Conservation (phyloP, 768 basidiomycete genomes). For the Psilocybe subaeruginosa region DNA sequence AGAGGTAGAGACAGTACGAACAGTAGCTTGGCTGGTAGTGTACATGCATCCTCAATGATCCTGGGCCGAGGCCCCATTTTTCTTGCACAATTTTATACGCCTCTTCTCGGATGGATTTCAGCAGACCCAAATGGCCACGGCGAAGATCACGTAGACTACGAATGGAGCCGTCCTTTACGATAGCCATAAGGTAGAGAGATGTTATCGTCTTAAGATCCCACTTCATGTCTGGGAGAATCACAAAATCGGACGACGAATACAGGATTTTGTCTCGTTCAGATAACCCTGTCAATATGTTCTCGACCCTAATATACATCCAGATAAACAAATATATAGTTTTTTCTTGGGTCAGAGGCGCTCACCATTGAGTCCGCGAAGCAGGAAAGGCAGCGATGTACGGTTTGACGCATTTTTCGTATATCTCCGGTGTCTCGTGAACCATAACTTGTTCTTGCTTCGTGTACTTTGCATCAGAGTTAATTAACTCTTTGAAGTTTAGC, state of each 20-base stretch:
- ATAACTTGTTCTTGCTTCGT: conserved; percentile 71
- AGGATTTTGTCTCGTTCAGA: conserved; percentile 79
- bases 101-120: conserved; percentile 64
- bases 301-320: conserved; percentile 60
- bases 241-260: conserved; percentile 61
- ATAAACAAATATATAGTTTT: neutral
- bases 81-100: conserved; percentile 54
- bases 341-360: conserved; percentile 12
- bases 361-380: conserved; percentile 82
- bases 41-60: conserved; percentile 76
- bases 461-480: conserved; percentile 51
- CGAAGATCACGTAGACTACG: conserved; percentile 79
- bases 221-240: conserved; percentile 95
- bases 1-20: conserved; percentile 38
- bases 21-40: conserved; percentile 98
- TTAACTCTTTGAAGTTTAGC: neutral
- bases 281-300: conserved; percentile 76
- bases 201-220: conserved; percentile 84
- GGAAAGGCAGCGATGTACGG: conserved; percentile 84
- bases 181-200: conserved; percentile 84
- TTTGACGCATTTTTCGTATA: conserved; percentile 71
- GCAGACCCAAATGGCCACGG: conserved; percentile 61
- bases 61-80: conserved; percentile 67
- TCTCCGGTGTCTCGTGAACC: conserved; percentile 80
- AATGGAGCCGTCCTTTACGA: conserved; percentile 65